Evolutionary conservation across 139 green algal species (phyloP).

Genomic region (Trebouxia sp.): DNA sequence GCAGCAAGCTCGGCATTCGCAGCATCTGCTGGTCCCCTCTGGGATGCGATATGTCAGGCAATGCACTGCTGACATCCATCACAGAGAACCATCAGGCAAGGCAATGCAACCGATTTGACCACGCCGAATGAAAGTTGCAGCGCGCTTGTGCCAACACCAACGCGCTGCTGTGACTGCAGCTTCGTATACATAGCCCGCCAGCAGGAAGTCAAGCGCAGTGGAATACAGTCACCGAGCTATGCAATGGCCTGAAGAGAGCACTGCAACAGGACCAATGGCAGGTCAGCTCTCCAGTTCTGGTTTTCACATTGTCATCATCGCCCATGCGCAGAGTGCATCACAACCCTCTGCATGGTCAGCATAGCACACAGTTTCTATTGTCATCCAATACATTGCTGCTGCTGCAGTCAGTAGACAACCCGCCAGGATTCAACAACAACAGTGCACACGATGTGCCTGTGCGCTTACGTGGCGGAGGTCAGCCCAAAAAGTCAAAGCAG

Average conservation of each 20-base stretch:
- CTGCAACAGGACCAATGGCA: constrained; percentile 19
- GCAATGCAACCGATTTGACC: too few relatives aligned
- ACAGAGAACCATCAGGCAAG: constrained; percentile 14
- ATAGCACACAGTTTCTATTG: too few relatives aligned
- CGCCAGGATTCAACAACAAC: background rate
- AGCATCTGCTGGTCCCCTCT: constrained; percentile 4
- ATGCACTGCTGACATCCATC: background rate
- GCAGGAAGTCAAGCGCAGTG: constrained; percentile 35
- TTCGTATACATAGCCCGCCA: constrained; percentile 48
- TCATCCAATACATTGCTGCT: background rate
- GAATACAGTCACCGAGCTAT: constrained; percentile 38
- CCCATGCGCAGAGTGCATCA: too few relatives aligned
- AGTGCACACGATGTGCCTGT: background rate
- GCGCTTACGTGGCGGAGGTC: background rate
- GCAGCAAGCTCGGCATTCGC: background rate
- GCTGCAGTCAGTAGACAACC: background rate
- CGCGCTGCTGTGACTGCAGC: constrained; percentile 39
- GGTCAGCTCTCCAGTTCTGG: too few relatives aligned
- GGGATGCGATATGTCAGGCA: background rate
- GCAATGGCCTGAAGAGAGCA: constrained; percentile 31
- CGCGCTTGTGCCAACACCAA: too few relatives aligned
- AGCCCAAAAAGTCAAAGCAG: background rate
- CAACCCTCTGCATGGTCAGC: background rate
- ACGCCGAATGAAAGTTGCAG: too few relatives aligned
- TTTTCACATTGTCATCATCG: too few relatives aligned